Evolutionary conservation across 495 filamentous ascomycete genomes (phyloP), one percentile per base, ranked within the genome.

Genomic region (Penicillium malachiteum): DNA sequence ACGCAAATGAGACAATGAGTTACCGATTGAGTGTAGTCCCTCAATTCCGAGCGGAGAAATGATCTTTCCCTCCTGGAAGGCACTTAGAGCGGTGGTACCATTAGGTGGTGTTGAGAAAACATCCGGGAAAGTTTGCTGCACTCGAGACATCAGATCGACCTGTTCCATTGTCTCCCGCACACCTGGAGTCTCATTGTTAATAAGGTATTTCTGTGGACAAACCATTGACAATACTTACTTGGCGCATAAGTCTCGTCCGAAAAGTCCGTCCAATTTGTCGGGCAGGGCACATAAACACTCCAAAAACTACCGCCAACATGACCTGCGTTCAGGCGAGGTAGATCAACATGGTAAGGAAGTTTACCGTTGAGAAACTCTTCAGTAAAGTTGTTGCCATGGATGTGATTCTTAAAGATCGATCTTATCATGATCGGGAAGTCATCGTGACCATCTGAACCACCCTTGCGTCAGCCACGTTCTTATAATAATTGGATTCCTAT

Each of bases 21-120:
- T 96, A 38, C 91, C 93, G 54, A 98, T 95, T 59, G 96, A 92
- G 67, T 98, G 94, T 1, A 98, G 82, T 4, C 94, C 94, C 72
- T 98, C 94, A 26, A 97, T 89, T 12, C 86, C 90, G 12, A 92
- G 70, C 7, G 91, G 91, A 3, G 83, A 85, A 56, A 87, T 84
- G 48, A 87, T 77, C 52, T 79, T 81, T 56, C 80, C 79, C 43
- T 80, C 67, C 17, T 71, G 70, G 68, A 89, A 92, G 13, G 79
- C 81, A 0, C 76, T 65, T 12, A 84, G 56, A 6, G 91, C 87
- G 0, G 79, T 79, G 35, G 68, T 74, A 65, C 78, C 76, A 66
- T 84, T 82, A 2, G 83, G 65, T 0, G 79, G 67, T 1, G 81
- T 70, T 0, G 81, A 78, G 73, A 96, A 92, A 56, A 84, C 73